A percentile compares a stretch with the other conserved stretches of the same genome.
These are phyloP conservation scores for Rosa persica DNA, from an alignment of 306 rosid genomes.

Conservation along the genomic window DNA sequence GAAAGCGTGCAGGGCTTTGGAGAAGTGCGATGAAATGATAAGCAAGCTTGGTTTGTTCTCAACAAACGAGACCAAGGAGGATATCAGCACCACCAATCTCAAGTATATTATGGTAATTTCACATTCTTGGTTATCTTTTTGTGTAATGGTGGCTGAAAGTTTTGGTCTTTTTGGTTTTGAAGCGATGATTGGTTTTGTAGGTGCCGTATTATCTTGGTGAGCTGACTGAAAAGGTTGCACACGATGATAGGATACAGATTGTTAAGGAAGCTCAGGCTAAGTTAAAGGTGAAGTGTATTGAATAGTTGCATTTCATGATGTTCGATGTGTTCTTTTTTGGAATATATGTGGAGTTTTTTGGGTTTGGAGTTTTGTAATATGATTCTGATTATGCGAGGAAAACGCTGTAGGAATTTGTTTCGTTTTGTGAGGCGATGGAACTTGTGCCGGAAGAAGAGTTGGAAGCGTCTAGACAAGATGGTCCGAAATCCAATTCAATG, in stretches of 20 bases:
- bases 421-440: slow-evolving; percentile 91
- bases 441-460: slow-evolving; percentile 83
- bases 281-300: slow-evolving; percentile 54
- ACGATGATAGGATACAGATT: slow-evolving; percentile 71
- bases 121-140: neutral
- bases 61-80: slow-evolving; percentile 85
- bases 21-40: slow-evolving; percentile 81
- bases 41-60: slow-evolving; percentile 82
- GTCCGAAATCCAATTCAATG: slow-evolving; percentile 40
- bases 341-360: neutral
- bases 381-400: neutral
- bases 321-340: neutral
- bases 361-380: neutral
- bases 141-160: neutral
- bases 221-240: slow-evolving; percentile 73
- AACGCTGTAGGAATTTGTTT: slow-evolving; percentile 63
- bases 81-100: slow-evolving; percentile 76
- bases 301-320: neutral
- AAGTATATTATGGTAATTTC: slow-evolving; percentile 74
- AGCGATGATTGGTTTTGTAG: slow-evolving; percentile 36
- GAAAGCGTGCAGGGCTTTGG: slow-evolving; percentile 64
- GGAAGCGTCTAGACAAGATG: slow-evolving; percentile 49
- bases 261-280: slow-evolving; percentile 73
- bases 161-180: neutral
- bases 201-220: slow-evolving; percentile 91